phyloP scores from a whole-genome alignment of 2,329 filamentous ascomycete genomes.

The Claviceps humidiphila region DNA sequence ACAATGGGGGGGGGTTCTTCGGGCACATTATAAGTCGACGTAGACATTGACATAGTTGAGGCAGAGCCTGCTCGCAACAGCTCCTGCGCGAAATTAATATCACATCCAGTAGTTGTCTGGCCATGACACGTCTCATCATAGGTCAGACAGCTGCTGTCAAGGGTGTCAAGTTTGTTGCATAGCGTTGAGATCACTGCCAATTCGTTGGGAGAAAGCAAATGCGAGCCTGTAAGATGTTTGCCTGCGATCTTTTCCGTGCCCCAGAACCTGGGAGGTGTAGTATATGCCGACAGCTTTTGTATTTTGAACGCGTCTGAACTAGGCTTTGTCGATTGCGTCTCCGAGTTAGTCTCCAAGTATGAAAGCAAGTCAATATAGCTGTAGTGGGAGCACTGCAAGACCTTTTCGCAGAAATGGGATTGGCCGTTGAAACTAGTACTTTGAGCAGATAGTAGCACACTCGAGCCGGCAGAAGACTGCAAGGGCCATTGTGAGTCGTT shows the following conservation, averaged over 20 bases:
- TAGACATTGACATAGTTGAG: conserved; percentile 6
- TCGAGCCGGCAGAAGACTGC: neutral
- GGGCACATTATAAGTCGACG: neutral
- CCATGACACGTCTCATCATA: neutral
- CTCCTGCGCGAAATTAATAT: neutral
- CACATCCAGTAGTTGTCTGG: neutral
- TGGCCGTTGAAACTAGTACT: neutral
- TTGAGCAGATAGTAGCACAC: neutral
- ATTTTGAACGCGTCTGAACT: conserved; percentile 24
- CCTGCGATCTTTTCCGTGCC: conserved; percentile 10
- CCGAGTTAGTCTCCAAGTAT: conserved; percentile 48
- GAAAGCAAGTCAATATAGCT: conserved; percentile 59
- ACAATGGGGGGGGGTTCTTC: conserved; percentile 27
- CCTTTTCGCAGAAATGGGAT: conserved; percentile 49
- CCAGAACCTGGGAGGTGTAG: conserved; percentile 30
- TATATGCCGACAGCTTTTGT: conserved; percentile 40
- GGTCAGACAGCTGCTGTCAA: conserved; percentile 1
- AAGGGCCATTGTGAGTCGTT: neutral
- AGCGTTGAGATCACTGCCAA: neutral
- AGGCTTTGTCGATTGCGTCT: conserved; percentile 26
- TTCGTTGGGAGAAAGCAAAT: neutral
- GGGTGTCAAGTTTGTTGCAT: neutral
- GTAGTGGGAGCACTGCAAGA: conserved; percentile 55
- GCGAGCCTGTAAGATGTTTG: neutral
- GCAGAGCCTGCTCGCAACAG: neutral